phyloP scores from a whole-genome alignment of 176 grass and related monocot genomes.

The Metroxylon sagu region DNA sequence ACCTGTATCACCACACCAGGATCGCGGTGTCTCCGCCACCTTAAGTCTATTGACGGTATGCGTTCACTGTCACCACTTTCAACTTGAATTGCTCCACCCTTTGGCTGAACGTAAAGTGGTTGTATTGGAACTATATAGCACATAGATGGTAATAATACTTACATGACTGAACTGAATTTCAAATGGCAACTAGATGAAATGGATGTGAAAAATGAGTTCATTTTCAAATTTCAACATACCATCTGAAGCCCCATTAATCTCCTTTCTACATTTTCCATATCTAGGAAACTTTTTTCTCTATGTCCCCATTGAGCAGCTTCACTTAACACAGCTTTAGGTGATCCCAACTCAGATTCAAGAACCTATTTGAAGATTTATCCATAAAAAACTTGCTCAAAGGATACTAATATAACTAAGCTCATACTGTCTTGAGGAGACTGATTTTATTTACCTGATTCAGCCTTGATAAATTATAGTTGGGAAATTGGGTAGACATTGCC shows the following conservation, averaged over 20 bases:
- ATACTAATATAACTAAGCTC: conserved; percentile 4
- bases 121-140: no score
- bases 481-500: conserved; percentile 11
- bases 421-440: conserved; percentile 3
- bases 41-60: conserved; percentile 53
- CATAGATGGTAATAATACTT: no score
- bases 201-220: background rate
- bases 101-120: conserved; percentile 31
- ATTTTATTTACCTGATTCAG: conserved; percentile 40
- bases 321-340: conserved; percentile 19
- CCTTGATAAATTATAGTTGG: conserved; percentile 24
- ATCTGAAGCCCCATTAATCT: conserved; percentile 25
- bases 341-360: conserved; percentile 21
- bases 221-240: conserved; percentile 22
- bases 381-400: background rate
- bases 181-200: no score
- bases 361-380: conserved; percentile 21
- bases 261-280: conserved; percentile 5
- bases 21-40: conserved; percentile 54
- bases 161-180: no score
- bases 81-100: conserved; percentile 70
- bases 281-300: conserved; percentile 6
- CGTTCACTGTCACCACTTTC: conserved; percentile 47
- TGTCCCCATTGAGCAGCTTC: conserved; percentile 28
- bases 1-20: conserved; percentile 87